Base-by-base conservation (phyloP, 176 grass and related monocot genomes). In the Neostapfia colusana region DNA sequence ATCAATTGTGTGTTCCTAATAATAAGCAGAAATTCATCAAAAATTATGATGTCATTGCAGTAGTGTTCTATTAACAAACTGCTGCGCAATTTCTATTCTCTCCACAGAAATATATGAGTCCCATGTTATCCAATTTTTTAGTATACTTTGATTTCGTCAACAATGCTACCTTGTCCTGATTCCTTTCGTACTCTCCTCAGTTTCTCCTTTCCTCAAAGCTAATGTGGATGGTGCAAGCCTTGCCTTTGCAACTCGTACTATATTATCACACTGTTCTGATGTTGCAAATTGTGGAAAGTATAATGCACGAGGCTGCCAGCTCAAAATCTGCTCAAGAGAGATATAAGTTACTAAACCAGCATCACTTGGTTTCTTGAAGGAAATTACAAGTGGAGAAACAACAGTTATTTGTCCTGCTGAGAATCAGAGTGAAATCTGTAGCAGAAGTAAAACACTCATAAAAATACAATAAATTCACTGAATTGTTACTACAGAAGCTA, bases 141-240 rank as follows among this genome's bases (percentile, higher is more conserved):
- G 44, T 43, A 31, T 26, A 46, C 70, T 46, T 35, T 63, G 24
- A 36, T 15, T 56, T 18, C 6, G 24, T 82, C 2, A 70, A 8
- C 26, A 79, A 68, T 11, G 8, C 63, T 87, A 99, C 95, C 95
- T 99, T 85, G 95, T 99, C 81, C 95, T 91, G 89, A 99, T 95
- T 81, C 91, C 91, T 88, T 95, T 84, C 14, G 91, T 95, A 77
- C 67, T 90, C 62, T 95, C 85, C 23, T 70, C 74, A 8, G 85
- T 95, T 85, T 99, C 95, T 72, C 95, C 95, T 78, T 88, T 88
- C 58, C 95, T 86, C 78, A 99, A 81, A 58, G 91, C 95, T 68
- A 99, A 84, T 58, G 95, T 92, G 24, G 95, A 99, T 45, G 95
- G 95, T 24, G 54, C 70, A 61, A 99, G 95, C 79, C 77, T 88